phyloP scores from a whole-genome alignment of 176 grass and related monocot species.

The Hyparrhenia diplandra region DNA sequence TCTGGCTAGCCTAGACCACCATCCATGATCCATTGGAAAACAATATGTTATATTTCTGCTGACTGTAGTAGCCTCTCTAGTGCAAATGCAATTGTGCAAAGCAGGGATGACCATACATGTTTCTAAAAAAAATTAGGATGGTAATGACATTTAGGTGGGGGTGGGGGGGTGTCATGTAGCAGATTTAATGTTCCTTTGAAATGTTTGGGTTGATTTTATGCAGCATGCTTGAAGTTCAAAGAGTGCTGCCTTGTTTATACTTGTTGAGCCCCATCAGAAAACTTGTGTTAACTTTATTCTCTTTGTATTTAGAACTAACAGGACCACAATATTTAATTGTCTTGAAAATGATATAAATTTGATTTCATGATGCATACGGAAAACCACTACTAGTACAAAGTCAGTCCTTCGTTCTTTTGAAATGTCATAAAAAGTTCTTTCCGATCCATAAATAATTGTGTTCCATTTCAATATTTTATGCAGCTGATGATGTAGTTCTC shows the following conservation, averaged over 20 bases:
- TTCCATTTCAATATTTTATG: conserved; percentile 13
- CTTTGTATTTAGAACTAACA: background rate
- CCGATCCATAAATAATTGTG: conserved; percentile 6
- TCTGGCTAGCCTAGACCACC: background rate
- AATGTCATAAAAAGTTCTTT: background rate
- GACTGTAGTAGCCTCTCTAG: background rate
- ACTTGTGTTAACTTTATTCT: background rate
- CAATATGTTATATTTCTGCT: background rate
- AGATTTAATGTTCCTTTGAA: background rate
- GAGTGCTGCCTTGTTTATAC: background rate
- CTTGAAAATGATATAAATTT: background rate
- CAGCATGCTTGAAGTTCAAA: background rate
- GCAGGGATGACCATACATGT: background rate
- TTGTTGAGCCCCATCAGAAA: background rate
- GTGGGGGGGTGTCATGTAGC: too few relatives aligned
- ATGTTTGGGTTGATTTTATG: background rate
- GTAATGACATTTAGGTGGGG: background rate
- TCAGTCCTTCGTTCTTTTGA: background rate
- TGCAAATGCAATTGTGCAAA: background rate
- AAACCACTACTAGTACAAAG: background rate
- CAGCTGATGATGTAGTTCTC: conserved; percentile 86
- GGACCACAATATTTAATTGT: background rate
- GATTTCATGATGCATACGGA: conserved; percentile 17
- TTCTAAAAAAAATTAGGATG: background rate
- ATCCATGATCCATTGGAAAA: background rate